Evolutionary conservation across 805 yeast genomes (phyloP).

Genomic region (Ogataea henricii): DNA sequence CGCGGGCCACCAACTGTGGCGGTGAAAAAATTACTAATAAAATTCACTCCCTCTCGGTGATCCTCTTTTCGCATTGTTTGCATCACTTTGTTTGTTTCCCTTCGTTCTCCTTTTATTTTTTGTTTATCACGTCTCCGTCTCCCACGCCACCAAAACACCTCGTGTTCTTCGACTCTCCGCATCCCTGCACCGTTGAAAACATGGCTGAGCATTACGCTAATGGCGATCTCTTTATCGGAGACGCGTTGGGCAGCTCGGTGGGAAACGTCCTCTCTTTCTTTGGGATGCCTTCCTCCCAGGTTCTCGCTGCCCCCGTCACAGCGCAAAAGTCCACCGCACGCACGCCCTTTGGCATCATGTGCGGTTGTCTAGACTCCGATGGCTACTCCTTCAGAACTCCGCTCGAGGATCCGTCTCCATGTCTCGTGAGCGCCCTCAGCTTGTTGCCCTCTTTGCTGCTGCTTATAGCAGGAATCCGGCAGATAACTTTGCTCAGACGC

Average conservation of each 20-base stretch:
- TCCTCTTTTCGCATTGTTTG: neutral
- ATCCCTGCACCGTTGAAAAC: conserved; percentile 1
- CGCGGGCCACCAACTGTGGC: neutral
- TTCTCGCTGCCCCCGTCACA: neutral
- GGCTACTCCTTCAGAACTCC: conserved; percentile 45
- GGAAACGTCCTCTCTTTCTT: conserved; percentile 5
- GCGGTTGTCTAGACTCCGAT: conserved; percentile 40
- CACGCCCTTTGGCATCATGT: neutral
- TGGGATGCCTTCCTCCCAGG: neutral
- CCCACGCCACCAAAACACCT: neutral
- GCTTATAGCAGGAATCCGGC: conserved; percentile 42
- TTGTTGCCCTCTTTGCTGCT: conserved; percentile 38
- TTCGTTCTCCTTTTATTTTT: neutral
- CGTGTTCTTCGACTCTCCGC: neutral
- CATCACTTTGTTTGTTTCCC: neutral
- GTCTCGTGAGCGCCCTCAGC: conserved; percentile 49
- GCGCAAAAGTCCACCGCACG: neutral
- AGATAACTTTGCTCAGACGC: conserved; percentile 37
- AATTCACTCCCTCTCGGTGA: neutral
- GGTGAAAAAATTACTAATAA: conserved; percentile 3
- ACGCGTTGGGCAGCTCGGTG: conserved; percentile 8
- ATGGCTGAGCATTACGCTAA: conserved; percentile 9
- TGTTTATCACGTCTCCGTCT: neutral
- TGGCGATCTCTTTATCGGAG: conserved; percentile 5
- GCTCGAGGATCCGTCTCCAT: conserved; percentile 52